Evolutionary conservation across 257 asterid genomes (phyloP), one percentile per base, ranked within the genome.

Genomic region (Datura wrightii): DNA sequence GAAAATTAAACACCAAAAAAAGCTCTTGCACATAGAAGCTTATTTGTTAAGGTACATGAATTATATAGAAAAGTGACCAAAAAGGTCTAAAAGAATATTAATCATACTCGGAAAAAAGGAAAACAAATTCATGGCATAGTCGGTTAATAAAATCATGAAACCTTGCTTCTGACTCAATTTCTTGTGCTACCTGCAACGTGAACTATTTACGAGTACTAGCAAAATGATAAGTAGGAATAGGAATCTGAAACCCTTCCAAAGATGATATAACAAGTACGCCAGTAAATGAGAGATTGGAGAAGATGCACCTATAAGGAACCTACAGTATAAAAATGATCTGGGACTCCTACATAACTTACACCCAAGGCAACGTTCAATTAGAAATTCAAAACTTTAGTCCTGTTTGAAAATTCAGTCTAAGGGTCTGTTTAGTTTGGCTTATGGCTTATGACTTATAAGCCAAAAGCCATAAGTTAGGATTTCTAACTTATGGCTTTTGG

Each of bases 141-240:
- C 93, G 97, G 87, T 90, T 94, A 89, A 93, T 89, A 85, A 93
- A 93, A 86, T 92, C 96, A 89, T 93, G 98, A 84, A 60, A 91
- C 88, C 88, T 93, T 4, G 97, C 94, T 90, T 94, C 98, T 10
- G 93, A 87, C 65, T 89, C 88, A 37, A 96, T 96, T 53, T 94
- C 99, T 90, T 93, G 95, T 70, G 98, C 98, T 86, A 96, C 96
- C 98, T 94, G 93, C 87, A 90, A 65, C 79, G 59, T 48, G 65
- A 67, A 48, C 62, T 54, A 84, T 48, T n/a, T 19, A 42, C 8
- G 65, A 79, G 62, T 52, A 74, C 41, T 42, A 36, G 82, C 53
- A 84, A 44, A 79, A 41, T 13, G 62, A 81, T 14, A 82, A 48
- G 37, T 42, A 44, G 37, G 39, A 82, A 62, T 59, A 48, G 65